Base-by-base conservation (phyloP, 306 rosid species). In the Citrullus mucosospermus region DNA sequence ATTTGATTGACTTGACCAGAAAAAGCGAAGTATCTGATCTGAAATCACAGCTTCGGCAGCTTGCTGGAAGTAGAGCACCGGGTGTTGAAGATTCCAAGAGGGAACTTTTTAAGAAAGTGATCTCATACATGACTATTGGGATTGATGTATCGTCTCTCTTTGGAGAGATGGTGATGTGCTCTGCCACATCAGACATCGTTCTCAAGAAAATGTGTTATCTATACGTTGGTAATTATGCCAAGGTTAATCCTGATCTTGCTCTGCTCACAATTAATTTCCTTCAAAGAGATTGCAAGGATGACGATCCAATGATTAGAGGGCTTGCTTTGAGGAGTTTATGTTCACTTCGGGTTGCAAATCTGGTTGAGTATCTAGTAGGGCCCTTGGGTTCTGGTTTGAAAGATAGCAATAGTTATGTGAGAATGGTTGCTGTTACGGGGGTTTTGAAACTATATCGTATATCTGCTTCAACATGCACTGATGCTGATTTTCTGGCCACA, bases 111-210 rank as follows among this genome's bases (percentile, higher is more conserved):
- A 96, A 96, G 96, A 96, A 96, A 87, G 99, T 90, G 78, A 96
- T 96, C 44, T 96, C 99, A 63, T 90, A 91, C 86, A 96, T 96
- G 99, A 96, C 99, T 3, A 91, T 92, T 11, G 99, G 99, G 61
- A 86, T 96, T 68, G 98, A 96, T 44, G 98, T 92, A 76, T 92
- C 99, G 0, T 82, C 99, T 53, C 88, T 96, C 43, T 96, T 96
- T 7, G 98, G 98, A 20, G 99, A 96, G 93, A 96, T 96, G 98
- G 98, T 96, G 54, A 96, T 96, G 99, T 96, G 99, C 81, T 96
- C 99, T 6, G 99, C 97, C 17, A 87, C 99, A 3, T 88, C 98
- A 0, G 98, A 93, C 79, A 96, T 92, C 43, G 98, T 96, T 79
- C 81, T 96, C 79, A 96, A 96, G 83, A 96, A 96, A 78, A 96